Evolutionary conservation across 306 rosid genomes (phyloP).

Genomic region (Rosa rugosa): DNA sequence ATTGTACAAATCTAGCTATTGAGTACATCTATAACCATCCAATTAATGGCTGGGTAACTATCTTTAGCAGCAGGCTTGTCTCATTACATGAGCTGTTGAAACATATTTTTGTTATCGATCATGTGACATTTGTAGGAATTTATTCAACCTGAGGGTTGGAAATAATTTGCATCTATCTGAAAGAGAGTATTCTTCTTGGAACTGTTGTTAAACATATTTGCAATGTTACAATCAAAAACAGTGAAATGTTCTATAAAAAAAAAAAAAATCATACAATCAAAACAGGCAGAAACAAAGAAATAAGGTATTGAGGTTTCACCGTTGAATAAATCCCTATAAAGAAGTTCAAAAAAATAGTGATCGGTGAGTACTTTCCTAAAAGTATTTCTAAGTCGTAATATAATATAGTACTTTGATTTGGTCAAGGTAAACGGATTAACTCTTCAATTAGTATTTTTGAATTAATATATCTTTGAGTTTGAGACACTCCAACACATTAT

Average conservation of each 20-base stretch:
- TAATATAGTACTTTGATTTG: too few species aligned
- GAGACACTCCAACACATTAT: too few species aligned
- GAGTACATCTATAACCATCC: slow-evolving; percentile 92
- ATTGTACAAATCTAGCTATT: slow-evolving; percentile 73
- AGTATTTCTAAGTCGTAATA: too few species aligned
- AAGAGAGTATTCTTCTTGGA: slow-evolving; percentile 33
- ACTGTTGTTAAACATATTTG: background rate
- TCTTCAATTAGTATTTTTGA: too few species aligned
- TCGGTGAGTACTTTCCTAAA: too few species aligned
- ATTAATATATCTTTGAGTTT: too few species aligned
- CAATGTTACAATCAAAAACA: slow-evolving; percentile 7
- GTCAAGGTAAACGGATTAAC: too few species aligned
- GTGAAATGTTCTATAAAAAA: background rate
- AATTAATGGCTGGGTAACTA: slow-evolving; percentile 58
- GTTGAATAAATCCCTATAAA: too few species aligned
- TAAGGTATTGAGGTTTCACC: too few species aligned
- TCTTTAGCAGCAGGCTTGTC: slow-evolving; percentile 1
- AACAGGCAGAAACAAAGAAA: too few species aligned
- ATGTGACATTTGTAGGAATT: slow-evolving; percentile 30
- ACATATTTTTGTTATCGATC: slow-evolving; percentile 19
- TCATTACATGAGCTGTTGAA: slow-evolving; percentile 11
- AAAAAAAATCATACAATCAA: too few species aligned
- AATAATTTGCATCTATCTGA: slow-evolving; percentile 48
- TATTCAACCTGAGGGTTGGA: slow-evolving; percentile 30
- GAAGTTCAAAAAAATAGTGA: too few species aligned